phyloP scores from a whole-genome alignment of 2,329 filamentous ascomycete species.

The Ophiosphaerella korrae region DNA sequence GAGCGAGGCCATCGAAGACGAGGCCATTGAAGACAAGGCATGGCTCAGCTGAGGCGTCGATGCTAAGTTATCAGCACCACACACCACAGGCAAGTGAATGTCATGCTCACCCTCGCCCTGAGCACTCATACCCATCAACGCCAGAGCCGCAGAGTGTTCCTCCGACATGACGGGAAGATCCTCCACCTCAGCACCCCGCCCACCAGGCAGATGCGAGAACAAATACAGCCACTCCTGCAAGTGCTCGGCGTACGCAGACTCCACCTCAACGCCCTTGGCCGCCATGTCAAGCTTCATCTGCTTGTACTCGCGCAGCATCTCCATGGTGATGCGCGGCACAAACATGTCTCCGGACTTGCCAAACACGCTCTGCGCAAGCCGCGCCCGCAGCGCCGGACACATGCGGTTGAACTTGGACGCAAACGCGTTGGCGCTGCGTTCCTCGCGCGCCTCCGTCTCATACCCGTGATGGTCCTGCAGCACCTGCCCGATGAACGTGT shows the following conservation, averaged over 20 bases:
- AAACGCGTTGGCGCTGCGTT: conserved; percentile 15
- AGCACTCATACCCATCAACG: too few species aligned
- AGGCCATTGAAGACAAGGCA: too few species aligned
- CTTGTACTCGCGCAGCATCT: conserved; percentile 14
- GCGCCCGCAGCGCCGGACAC: conserved; percentile 1
- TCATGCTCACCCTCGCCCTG: too few species aligned
- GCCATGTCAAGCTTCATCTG: conserved; percentile 6
- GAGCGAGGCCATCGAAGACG: too few species aligned
- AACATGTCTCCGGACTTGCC: conserved; percentile 15
- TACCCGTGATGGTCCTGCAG: conserved; percentile 5
- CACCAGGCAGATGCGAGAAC: conserved; percentile 1
- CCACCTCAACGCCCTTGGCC: conserved; percentile 1
- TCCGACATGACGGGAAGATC: background rate
- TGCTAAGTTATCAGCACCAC: too few species aligned
- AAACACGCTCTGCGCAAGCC: conserved; percentile 1
- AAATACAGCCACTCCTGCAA: conserved; percentile 11
- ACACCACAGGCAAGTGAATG: too few species aligned
- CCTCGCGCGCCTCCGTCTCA: conserved; percentile 1
- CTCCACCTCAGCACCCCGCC: background rate
- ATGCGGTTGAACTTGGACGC: conserved; percentile 23
- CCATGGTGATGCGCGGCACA: conserved; percentile 11
- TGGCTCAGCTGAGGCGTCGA: too few species aligned
- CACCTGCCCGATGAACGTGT: conserved; percentile 13
- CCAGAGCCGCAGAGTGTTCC: background rate
- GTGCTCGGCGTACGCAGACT: conserved; percentile 4